Base-by-base conservation (phyloP, 2,329 filamentous ascomycete species). In the Huntiella moniliformis region DNA sequence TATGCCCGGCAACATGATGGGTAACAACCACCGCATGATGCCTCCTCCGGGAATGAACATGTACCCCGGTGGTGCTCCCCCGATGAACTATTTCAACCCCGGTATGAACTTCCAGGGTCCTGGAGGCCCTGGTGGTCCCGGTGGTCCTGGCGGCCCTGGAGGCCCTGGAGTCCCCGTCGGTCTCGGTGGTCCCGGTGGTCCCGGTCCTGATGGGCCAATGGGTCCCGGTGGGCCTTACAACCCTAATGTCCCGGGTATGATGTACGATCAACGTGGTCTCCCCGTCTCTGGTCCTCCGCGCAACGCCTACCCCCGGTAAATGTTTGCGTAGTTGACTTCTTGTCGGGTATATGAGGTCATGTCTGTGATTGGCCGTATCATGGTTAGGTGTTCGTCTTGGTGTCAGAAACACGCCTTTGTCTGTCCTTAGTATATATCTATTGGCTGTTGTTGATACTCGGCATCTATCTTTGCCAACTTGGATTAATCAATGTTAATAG, bases 181-280 rank as follows among this genome's bases (percentile, higher is more conserved):
- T 44, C 56, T 53, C 49, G 66, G 64, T 5, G 22, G 22, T 28
- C 22, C 10, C 7, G 22, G 22, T 28, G 22, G 22, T 7, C 22
- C 22, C 10, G 22, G 40, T 8, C 28, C 42, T 39, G 36, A 44
- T 11, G 44, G 22, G 10, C 40, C 40, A 1, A 42, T 40, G 34
- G 44, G 16, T 3, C 35, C 40, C 18, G 45, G 41, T 11, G 45
- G 45, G 11, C 45, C 45, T 12, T 45, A 45, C 33, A 37, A 3
- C 61, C 69, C 50, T n/a, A 60, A 60, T 1, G 74, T 70, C 43
- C 56, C 54, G 50, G 66, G 64, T 4, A 57, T 58, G 4, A 66
- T 65, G 2, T 77, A 72, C 53, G 73, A 77, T 53, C 67, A 63
- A 38, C 67, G 71, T 43, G 68, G 68, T 18, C 70, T 72, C 60